These are phyloP conservation scores for Polymyxa betae DNA, from an alignment of 208 protist species.

Conservation along the genomic window DNA sequence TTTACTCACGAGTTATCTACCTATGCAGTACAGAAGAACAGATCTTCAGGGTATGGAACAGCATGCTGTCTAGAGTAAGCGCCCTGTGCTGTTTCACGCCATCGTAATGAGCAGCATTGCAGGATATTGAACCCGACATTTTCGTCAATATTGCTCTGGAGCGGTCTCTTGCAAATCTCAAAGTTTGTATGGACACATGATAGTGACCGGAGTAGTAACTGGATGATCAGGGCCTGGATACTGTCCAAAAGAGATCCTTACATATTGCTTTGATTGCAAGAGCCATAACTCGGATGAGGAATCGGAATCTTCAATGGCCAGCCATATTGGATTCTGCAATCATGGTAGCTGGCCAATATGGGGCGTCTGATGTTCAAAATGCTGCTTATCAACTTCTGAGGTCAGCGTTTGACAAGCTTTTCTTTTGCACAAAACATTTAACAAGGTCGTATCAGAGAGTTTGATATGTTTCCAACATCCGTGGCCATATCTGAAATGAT, in stretches of 20 bases:
- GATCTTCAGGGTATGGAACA: not conserved
- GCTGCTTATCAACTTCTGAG: not conserved
- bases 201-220: no score
- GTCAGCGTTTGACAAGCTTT: not conserved
- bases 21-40: not conserved
- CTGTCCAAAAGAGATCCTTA: no score
- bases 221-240: no score
- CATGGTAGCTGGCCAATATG: not conserved
- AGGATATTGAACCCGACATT: not conserved
- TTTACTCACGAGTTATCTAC: not conserved
- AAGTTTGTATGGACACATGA: no score
- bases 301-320: not conserved
- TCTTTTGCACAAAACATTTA: not conserved
- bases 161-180: no score
- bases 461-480: not conserved
- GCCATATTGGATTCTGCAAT: not conserved
- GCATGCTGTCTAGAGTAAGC: not conserved
- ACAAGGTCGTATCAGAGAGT: not conserved
- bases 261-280: not conserved
- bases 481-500: not conserved
- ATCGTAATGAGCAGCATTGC: not conserved
- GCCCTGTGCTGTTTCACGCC: not conserved
- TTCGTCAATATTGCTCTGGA: not conserved
- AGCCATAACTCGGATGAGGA: not conserved
- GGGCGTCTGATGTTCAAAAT: not conserved